Evolutionary conservation across 495 filamentous ascomycete species (phyloP).

Genomic region (Extremus antarcticus): DNA sequence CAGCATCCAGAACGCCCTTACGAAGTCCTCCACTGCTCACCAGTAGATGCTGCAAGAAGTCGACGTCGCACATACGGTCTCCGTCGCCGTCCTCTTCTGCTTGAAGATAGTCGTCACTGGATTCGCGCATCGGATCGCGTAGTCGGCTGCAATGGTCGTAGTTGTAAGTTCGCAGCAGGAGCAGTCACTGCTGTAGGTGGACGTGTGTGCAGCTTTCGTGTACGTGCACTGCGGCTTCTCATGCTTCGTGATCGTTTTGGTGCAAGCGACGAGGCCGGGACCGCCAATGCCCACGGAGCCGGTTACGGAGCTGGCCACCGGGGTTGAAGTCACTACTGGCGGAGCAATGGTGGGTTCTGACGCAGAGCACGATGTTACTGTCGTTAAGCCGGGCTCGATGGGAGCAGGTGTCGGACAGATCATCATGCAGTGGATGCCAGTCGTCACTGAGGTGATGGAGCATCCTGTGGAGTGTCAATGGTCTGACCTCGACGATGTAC

Average conservation of each 20-base stretch:
- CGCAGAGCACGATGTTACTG: not conserved
- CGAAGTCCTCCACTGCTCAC: too few relatives aligned
- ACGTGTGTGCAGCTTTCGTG: not conserved
- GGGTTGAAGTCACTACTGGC: not conserved
- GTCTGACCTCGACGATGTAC: not conserved
- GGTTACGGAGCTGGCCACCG: not conserved
- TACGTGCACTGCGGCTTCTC: not conserved
- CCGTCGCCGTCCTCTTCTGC: not conserved
- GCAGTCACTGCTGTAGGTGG: not conserved
- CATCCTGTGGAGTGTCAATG: not conserved
- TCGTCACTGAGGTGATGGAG: not conserved
- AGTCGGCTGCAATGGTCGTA: not conserved
- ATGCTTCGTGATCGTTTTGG: not conserved
- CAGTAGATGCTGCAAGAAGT: not conserved
- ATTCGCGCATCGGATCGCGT: not conserved
- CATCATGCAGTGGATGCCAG: not conserved
- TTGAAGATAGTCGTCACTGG: not conserved
- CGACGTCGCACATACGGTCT: not conserved
- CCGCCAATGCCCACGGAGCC: not conserved
- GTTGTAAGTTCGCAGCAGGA: not conserved
- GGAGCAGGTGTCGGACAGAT: not conserved
- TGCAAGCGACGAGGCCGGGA: not conserved
- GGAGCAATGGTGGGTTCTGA: not conserved
- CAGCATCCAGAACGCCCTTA: too few relatives aligned
- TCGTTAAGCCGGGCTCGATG: not conserved